A percentile compares a stretch with the other conserved stretches of the same genome.
Evolutionary conservation across 768 basidiomycete genomes (phyloP).

Genomic region (Trametes cubensis): DNA sequence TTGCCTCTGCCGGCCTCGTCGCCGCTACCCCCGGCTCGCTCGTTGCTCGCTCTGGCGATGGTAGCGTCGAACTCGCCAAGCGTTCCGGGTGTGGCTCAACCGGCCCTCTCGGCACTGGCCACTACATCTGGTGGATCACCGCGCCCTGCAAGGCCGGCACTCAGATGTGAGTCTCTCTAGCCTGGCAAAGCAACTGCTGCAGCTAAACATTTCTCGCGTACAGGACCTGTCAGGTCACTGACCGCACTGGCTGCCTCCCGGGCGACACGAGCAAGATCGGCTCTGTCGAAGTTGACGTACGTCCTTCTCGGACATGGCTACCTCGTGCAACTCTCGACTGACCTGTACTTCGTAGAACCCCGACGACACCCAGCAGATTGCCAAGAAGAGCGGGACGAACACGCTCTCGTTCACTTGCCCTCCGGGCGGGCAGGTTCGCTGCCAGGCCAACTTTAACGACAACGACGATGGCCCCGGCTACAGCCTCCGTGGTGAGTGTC

Average conservation of each 20-base stretch:
- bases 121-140: slow-evolving; percentile 11
- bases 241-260: neutral
- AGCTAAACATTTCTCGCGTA: neutral
- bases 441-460: slow-evolving; percentile 18
- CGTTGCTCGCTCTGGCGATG: too few species aligned
- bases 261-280: slow-evolving; percentile 7
- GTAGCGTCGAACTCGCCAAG: too few species aligned
- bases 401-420: slow-evolving; percentile 15
- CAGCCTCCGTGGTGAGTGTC: slow-evolving; percentile 10
- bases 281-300: neutral
- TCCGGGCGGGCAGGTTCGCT: slow-evolving; percentile 8
- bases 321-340: neutral
- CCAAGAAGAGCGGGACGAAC: slow-evolving; percentile 4
- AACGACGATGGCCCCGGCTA: slow-evolving; percentile 15
- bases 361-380: slow-evolving; percentile 2
- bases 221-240: slow-evolving; percentile 1
- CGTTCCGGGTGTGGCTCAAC: neutral
- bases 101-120: neutral
- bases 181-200: neutral
- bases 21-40: neutral
- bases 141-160: neutral
- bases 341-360: neutral
- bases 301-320: neutral
- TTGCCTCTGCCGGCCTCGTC: neutral
- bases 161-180: neutral